Evolutionary conservation across 768 basidiomycete genomes (phyloP).

Genomic region (Macrolepiota fuliginosa): DNA sequence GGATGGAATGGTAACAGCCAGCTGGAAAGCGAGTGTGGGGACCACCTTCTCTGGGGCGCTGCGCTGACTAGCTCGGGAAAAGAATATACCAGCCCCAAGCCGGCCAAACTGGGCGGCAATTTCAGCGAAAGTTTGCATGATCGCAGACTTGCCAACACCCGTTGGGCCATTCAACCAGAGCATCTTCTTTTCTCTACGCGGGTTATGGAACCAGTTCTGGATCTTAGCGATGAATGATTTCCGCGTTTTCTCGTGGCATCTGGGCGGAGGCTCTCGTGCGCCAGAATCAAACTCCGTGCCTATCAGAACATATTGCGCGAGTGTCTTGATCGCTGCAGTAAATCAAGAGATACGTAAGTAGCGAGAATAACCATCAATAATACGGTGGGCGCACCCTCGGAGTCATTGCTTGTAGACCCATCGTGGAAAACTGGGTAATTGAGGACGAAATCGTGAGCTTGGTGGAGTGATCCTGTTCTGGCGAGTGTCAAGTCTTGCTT

Average conservation of each 20-base stretch:
- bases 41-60: conserved; percentile 13
- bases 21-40: conserved; percentile 20
- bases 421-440: not conserved
- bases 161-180: conserved; percentile 23
- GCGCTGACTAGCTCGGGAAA: conserved; percentile 12
- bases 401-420: not conserved
- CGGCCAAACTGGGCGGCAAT: not conserved
- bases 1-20: conserved; percentile 8
- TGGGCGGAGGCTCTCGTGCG: conserved; percentile 17
- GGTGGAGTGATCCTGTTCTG: not conserved
- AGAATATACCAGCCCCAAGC: conserved; percentile 21
- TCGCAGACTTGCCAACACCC: conserved; percentile 26
- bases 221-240: conserved; percentile 6
- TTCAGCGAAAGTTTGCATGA: conserved; percentile 29
- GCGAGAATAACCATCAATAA: not conserved
- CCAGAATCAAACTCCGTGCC: conserved; percentile 13
- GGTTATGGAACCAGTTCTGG: conserved; percentile 10
- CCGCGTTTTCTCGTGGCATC: conserved; percentile 20
- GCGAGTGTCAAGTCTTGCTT: not conserved
- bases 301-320: not conserved
- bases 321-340: not conserved
- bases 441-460: not conserved
- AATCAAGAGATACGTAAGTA: not conserved
- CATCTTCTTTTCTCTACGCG: not conserved
- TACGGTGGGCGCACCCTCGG: not conserved